Evolutionary conservation across 148 eudicot species (phyloP).

Genomic region (Camellia granthamiana): DNA sequence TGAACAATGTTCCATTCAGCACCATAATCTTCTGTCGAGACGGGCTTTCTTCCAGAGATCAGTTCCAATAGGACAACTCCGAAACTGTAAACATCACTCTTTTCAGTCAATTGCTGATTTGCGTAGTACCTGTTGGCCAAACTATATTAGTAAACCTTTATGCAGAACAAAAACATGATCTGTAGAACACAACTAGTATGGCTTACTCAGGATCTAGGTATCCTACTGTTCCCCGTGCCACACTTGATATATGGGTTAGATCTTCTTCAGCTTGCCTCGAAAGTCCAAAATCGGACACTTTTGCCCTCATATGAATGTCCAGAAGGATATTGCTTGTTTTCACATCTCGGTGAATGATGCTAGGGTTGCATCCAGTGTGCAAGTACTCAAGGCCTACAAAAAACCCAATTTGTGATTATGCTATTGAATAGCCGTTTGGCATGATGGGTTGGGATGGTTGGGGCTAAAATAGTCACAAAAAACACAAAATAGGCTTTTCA

Average conservation of each 20-base stretch:
- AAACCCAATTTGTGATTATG: conserved; percentile 12
- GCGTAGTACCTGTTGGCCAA: conserved; percentile 68
- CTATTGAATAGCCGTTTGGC: not conserved
- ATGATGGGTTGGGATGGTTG: too few relatives aligned
- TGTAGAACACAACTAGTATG: conserved; percentile 3
- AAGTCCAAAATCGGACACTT: conserved; percentile 93
- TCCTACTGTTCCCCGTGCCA: conserved; percentile 90
- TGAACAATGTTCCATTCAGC: conserved; percentile 90
- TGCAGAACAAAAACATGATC: not conserved
- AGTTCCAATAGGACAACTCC: conserved; percentile 92
- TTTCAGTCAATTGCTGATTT: conserved; percentile 80
- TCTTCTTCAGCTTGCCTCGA: conserved; percentile 90
- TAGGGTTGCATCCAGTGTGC: conserved; percentile 95
- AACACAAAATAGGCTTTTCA: too few relatives aligned
- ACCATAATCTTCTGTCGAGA: conserved; percentile 67
- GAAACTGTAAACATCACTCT: conserved; percentile 88
- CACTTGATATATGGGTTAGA: conserved; percentile 81
- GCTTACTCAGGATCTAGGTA: conserved; percentile 96
- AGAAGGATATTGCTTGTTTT: conserved; percentile 96
- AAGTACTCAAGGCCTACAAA: conserved; percentile 84
- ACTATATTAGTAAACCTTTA: conserved; percentile 11
- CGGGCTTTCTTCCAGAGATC: conserved; percentile 90
- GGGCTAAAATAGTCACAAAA: too few relatives aligned
- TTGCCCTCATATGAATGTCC: conserved; percentile 95
- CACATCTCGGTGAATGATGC: conserved; percentile 92